Conservation (phyloP, 768 basidiomycete species). For the Cantharellus cinnabarinus region DNA sequence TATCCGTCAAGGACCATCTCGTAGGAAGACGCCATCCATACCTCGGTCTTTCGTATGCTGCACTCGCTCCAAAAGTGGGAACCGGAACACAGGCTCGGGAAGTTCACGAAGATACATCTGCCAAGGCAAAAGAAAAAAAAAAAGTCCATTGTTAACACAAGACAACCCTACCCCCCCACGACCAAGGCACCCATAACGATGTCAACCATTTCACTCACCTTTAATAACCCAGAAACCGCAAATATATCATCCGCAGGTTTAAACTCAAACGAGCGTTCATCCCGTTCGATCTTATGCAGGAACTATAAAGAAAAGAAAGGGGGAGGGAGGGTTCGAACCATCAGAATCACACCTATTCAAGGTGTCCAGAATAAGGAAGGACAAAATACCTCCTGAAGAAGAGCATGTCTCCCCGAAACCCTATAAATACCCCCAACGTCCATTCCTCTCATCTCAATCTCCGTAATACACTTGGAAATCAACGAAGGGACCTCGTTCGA, state of each 20-base stretch:
- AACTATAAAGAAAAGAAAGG: conserved; percentile 25
- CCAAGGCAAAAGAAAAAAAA: not conserved
- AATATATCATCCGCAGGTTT: conserved; percentile 58
- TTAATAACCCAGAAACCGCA: conserved; percentile 66
- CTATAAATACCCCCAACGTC: conserved; percentile 67
- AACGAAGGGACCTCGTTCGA: conserved; percentile 68
- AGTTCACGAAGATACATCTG: conserved; percentile 69
- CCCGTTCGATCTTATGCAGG: conserved; percentile 69
- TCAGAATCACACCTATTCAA: not conserved
- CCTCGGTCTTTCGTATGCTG: conserved; percentile 64
- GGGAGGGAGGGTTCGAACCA: not conserved
- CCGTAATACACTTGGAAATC: conserved; percentile 56
- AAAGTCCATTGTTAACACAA: not conserved
- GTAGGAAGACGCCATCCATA: conserved; percentile 14
- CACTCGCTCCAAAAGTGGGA: conserved; percentile 57
- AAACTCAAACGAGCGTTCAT: conserved; percentile 59
- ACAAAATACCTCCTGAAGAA: conserved; percentile 47
- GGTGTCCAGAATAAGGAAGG: conserved; percentile 7
- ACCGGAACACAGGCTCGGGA: conserved; percentile 76
- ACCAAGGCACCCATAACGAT: too few relatives aligned
- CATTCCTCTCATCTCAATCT: conserved; percentile 55
- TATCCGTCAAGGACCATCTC: not conserved
- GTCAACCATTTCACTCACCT: conserved; percentile 27
- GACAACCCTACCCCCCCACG: not conserved
- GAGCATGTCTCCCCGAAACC: conserved; percentile 66